Evolutionary conservation across 371 early-diverging fungal genomes (phyloP).

Genomic region (Haplosporangium sp.): DNA sequence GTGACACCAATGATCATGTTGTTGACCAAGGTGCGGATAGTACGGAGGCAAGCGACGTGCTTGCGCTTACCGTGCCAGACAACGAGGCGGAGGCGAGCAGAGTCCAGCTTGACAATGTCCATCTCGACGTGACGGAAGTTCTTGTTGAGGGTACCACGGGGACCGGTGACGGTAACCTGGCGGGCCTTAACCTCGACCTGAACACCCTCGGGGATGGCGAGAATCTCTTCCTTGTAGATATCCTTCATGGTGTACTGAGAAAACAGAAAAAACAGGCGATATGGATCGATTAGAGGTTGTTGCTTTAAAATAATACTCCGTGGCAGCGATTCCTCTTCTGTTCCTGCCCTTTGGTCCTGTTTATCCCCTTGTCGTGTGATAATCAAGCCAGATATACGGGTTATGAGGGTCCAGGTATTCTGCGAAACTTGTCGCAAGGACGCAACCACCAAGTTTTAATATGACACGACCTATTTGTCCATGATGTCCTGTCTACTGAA

Average conservation of each 20-base stretch:
- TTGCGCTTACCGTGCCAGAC: slow-evolving; percentile 99
- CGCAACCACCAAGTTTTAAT: too few species aligned
- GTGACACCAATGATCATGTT: slow-evolving; percentile 99
- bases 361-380: too few species aligned
- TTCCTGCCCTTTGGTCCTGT: too few species aligned
- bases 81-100: slow-evolving; percentile 81
- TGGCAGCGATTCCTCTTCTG: not conserved
- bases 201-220: slow-evolving; percentile 81
- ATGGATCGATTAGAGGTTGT: not conserved
- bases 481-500: too few species aligned
- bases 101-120: slow-evolving; percentile 83
- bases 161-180: slow-evolving; percentile 80
- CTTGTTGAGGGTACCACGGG: slow-evolving; percentile 92
- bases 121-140: slow-evolving; percentile 96
- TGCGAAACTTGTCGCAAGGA: too few species aligned
- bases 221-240: slow-evolving; percentile 86
- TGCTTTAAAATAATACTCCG: not conserved
- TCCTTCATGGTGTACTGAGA: slow-evolving; percentile 79
- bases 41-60: slow-evolving; percentile 98
- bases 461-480: too few species aligned
- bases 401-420: too few species aligned
- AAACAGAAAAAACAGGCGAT: not conserved
- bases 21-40: slow-evolving; percentile 95
- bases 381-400: too few species aligned
- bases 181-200: slow-evolving; percentile 84